Base-by-base conservation (phyloP, 495 filamentous ascomycete genomes). In the Neurospora sublineolata region DNA sequence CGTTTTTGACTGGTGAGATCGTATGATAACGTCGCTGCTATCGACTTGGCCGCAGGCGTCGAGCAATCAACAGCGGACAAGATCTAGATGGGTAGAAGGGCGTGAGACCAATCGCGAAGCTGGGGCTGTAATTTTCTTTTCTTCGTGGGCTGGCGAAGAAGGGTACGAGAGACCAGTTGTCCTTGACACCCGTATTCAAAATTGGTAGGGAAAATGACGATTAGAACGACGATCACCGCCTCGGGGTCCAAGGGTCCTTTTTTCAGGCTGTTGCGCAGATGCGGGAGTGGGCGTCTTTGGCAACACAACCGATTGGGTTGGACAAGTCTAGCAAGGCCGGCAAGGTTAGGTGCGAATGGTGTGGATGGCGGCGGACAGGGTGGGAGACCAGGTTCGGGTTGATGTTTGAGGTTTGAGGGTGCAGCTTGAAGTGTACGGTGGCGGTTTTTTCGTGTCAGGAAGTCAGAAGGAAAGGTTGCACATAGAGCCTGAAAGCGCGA, bases 71-170 rank as follows among this genome's bases (percentile, higher is more conserved):
- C 52, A 27, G 52, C 52, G 27, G 14, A 64, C 52, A 64, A 64
- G 52, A 64, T 33, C 52, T 18, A 64, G 52, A 64, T 64, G 23
- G 52, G 3, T 27, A 18, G 27, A 64, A 64, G 23, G 27, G 27
- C 27, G 72, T 39, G 44, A 44, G 76, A 39, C 74, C 74, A 79
- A 77, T 76, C 74, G 64, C 70, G 70, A 69, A 60, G 72, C 41
- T 37, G 68, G 72, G 72, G 73, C 58, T 70, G 69, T 39, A 70
- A 71, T 68, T 33, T 71, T 60, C 37, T 71, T 44, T 44, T 68
- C 68, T 42, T 68, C 40, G 74, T 75, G 72, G 73, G 20, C 37
- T 58, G 73, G 71, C 42, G 30, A 41, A 68, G 70, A 69, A 60
- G 30, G 39, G 70, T 37, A 42, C 71, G 64, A 64, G 39, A 68